Conservation (phyloP, 176 grass and related monocot genomes). For the Carex cristatella region DNA sequence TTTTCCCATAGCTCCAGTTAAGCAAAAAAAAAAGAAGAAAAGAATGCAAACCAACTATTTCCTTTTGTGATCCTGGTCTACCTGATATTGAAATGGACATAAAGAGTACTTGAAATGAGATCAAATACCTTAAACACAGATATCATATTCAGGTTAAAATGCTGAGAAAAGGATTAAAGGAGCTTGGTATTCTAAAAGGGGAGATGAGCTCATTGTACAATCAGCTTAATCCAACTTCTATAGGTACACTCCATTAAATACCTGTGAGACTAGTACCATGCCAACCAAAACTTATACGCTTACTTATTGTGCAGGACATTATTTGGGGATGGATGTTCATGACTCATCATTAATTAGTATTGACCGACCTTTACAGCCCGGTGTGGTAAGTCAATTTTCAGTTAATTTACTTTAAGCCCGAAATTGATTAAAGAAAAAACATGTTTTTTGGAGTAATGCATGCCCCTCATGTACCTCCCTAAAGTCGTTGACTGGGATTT, state of each 20-base stretch:
- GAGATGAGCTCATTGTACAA: conserved; percentile 56
- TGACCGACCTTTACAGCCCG: conserved; percentile 61
- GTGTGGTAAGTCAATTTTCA: conserved; percentile 52
- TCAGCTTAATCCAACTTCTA: conserved; percentile 90
- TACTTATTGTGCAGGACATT: conserved; percentile 61
- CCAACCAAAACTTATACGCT: background rate
- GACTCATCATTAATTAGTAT: conserved; percentile 44
- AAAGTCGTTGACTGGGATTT: background rate
- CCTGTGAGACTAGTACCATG: background rate
- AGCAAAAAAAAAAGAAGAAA: background rate
- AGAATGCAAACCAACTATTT: background rate
- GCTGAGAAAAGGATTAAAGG: conserved; percentile 74
- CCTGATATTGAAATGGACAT: background rate
- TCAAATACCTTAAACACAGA: background rate
- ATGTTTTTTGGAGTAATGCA: background rate
- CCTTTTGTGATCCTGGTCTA: background rate
- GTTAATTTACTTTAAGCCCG: background rate
- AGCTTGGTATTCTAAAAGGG: conserved; percentile 65
- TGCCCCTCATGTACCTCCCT: background rate
- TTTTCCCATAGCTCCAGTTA: background rate
- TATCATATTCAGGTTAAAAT: conserved; percentile 46
- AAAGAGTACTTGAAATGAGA: background rate
- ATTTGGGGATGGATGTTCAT: conserved; percentile 90
- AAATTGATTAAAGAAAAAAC: background rate
- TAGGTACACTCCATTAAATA: conserved; percentile 38